These are phyloP conservation scores for Hypoxylon sp. DNA, from an alignment of 2,329 filamentous ascomycete genomes.

Conservation along the genomic window DNA sequence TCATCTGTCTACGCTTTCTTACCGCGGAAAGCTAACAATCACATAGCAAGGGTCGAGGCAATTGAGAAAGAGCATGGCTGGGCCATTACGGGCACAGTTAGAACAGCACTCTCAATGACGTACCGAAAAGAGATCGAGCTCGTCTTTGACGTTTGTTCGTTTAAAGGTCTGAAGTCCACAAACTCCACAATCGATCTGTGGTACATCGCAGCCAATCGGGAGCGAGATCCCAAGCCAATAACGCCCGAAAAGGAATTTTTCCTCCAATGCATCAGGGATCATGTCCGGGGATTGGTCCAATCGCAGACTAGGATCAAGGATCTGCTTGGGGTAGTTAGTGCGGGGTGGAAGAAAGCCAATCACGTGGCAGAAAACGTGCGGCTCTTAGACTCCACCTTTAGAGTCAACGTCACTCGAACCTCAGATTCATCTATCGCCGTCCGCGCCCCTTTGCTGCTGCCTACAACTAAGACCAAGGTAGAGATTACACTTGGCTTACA, in stretches of 20 bases:
- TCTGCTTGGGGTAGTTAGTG: conserved; percentile 71
- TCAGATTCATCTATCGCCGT: conserved; percentile 75
- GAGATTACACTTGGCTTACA: conserved; percentile 71
- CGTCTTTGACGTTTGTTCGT: conserved; percentile 75
- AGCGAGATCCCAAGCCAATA: conserved; percentile 66
- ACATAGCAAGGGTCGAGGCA: conserved; percentile 71
- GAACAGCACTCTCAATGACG: conserved; percentile 76
- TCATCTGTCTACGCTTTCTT: background rate
- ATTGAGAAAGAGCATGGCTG: conserved; percentile 78
- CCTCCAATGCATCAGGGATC: conserved; percentile 77
- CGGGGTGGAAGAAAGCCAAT: conserved; percentile 75
- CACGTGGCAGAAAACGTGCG: conserved; percentile 71
- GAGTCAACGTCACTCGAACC: conserved; percentile 72
- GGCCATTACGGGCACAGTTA: conserved; percentile 75
- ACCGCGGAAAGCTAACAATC: conserved; percentile 54
- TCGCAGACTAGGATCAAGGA: conserved; percentile 67
- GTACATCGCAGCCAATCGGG: conserved; percentile 73
- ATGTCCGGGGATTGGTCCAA: conserved; percentile 73
- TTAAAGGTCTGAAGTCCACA: conserved; percentile 59
- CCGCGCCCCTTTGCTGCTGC: conserved; percentile 72
- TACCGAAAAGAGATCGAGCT: conserved; percentile 80
- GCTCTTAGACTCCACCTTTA: conserved; percentile 72
- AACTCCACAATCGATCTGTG: conserved; percentile 75
- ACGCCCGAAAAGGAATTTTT: conserved; percentile 81
- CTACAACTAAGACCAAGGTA: conserved; percentile 76